Evolutionary conservation across 495 filamentous ascomycete species (phyloP), one percentile per base, ranked within the genome.

Genomic region (Aspergillus heteromorphus): DNA sequence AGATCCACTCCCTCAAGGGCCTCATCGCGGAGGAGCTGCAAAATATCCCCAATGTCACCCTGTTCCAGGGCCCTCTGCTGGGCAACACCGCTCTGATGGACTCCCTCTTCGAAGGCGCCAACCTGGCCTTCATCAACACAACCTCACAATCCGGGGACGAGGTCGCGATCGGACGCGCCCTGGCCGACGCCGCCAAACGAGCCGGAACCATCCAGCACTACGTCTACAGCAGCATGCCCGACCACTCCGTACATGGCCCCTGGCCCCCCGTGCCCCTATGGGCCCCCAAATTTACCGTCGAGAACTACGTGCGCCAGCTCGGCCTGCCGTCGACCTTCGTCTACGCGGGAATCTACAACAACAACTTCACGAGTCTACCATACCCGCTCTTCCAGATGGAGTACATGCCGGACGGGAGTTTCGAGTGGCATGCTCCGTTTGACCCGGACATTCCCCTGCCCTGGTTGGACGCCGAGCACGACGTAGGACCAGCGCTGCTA

Each of bases 381-480:
- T 97, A 95, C 67, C 93, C 93, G 2, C 77, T 98, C 7, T 96
- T 96, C 72, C 89, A 90, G 69, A 95, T 95, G 87, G 89, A 95
- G 63, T 71, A 93, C 21, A 81, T 87, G 65, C 66, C 73, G 0
- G 89, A 96, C 60, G 91, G 88, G 4, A 89, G 87, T 55, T 97
- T 96, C 65, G 77, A 87, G 58, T 98, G 93, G 93, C 86, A 87
- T 61, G 95, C 93, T 0, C 93, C 93, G 1, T 98, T 98, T 68
- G 88, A 96, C 57, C 86, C 89, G 4, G 82, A 96, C 55, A 85
- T 85, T 27, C 85, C 87, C 16, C 76, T 98, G 21, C 93, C 93
- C n/a, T 98, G 92, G 89, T 79, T 98, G 14, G 93, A 98, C 60
- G 92, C 92, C 10, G 93, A 98, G 67, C 93, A 98, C 64, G 93